Base-by-base conservation (phyloP, 306 rosid genomes). In the Gastrolobium villosum region DNA sequence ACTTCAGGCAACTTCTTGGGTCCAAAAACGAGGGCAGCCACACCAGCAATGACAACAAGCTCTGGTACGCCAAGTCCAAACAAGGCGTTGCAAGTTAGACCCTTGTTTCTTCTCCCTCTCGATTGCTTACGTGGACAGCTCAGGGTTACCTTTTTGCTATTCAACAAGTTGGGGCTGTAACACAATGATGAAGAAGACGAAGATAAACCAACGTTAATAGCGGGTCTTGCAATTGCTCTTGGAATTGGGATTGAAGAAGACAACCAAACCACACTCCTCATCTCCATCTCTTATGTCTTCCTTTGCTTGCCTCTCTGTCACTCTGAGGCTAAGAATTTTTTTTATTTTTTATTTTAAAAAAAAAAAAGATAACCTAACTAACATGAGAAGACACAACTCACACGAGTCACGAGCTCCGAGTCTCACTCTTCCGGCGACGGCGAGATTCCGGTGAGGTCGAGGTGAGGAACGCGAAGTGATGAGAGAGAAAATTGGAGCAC, bases 51-150 rank as follows among this genome's bases (percentile, higher is more conserved):
- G 13, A 96, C 97, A 4, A 61, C 97, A 34, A 96, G 88, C 70
- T 96, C 99, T 1, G 98, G 98, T 26, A 96, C 91, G 4, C 99
- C 99, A 63, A 96, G 84, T 26, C 99, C 99, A 45, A 96, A 96
- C 78, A 93, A 49, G 41, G 99, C 98, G 78, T 87, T 89, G 87
- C 97, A 93, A 52, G 81, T 90, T 10, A 95, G 44, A 52, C 88
- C 83, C 82, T 81, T 89, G 20, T 63, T 85, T 34, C 52, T 70
- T 44, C 36, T 15, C n/a, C 10, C 10, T 8, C 2, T 43, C 48
- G 11, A 43, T 4, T 57, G 74, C 46, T 70, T 15, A 14, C 50
- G 74, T 48, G 61, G 60, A 35, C 34, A 59, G 14, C 2, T 75
- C 49, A 69, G 4, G 3, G 74, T 0, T 36, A 37, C 7, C n/a